Percentiles rank a stretch among this genome's conserved stretches.
These are phyloP conservation scores for Pulicaria dysenterica DNA, from an alignment of 129 eudicot genomes.

Conservation along the genomic window DNA sequence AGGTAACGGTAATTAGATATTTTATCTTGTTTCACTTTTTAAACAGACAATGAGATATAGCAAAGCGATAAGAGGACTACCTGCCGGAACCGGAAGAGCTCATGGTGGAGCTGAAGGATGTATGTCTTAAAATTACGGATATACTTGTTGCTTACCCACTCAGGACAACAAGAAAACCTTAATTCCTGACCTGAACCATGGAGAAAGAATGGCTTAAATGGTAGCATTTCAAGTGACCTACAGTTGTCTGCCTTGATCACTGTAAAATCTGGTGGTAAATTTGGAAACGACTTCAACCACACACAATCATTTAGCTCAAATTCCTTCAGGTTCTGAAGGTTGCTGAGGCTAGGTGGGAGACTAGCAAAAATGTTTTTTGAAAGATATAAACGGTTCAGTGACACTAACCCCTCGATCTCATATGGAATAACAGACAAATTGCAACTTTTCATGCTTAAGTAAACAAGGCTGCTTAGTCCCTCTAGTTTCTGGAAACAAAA, in stretches of 20 bases:
- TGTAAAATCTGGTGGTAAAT: not conserved
- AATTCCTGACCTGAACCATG: not conserved
- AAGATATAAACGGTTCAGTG: not conserved
- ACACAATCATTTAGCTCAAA: not conserved
- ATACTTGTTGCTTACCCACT: not conserved
- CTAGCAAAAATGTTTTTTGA: not conserved
- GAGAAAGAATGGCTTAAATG: not conserved
- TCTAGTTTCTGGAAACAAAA: not conserved
- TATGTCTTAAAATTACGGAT: not conserved
- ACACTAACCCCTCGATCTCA: not conserved
- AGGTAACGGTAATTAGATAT: too few relatives aligned
- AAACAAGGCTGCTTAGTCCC: not conserved
- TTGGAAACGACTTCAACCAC: not conserved
- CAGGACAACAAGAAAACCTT: not conserved
- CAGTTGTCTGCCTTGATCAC: not conserved
- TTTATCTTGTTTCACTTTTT: not conserved
- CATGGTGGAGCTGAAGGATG: not conserved
- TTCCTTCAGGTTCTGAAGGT: not conserved
- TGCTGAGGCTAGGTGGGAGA: slow-evolving; percentile 18
- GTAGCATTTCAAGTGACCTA: slow-evolving; percentile 4
- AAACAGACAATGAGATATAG: not conserved
- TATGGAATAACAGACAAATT: not conserved
- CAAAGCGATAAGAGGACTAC: not conserved
- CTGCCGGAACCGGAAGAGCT: slow-evolving; percentile 5
- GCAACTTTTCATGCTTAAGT: not conserved